Percentiles rank a stretch among this genome's conserved stretches.
Conservation (phyloP, 805 yeast species). For the Cyberlindnera euphorbiae region DNA sequence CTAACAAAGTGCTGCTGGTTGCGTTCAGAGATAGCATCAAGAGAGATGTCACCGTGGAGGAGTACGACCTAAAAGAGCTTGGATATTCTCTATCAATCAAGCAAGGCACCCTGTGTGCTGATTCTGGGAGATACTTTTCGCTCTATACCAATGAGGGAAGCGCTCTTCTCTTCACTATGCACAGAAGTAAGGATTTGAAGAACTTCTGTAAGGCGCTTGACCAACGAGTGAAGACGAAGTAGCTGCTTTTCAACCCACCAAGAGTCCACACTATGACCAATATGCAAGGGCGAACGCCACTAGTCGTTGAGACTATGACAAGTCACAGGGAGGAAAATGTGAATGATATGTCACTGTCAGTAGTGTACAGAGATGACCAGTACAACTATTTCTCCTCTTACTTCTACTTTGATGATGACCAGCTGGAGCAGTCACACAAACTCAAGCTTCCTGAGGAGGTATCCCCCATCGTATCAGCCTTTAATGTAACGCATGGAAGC, state of each 20-base stretch:
- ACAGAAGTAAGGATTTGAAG: slow-evolving; percentile 10
- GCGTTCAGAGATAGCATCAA: slow-evolving; percentile 13
- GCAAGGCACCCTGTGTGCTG: slow-evolving; percentile 14
- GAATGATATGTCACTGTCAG: slow-evolving; percentile 9
- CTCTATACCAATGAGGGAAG: slow-evolving; percentile 19
- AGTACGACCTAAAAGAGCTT: slow-evolving; percentile 9
- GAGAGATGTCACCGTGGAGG: slow-evolving; percentile 12
- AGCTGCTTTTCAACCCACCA: slow-evolving; percentile 14
- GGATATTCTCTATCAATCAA: slow-evolving; percentile 8
- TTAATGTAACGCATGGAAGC: slow-evolving; percentile 8
- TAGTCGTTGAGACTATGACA: slow-evolving; percentile 12
- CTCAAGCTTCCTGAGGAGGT: slow-evolving; percentile 12
- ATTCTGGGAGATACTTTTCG: slow-evolving; percentile 10
- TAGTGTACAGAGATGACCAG: slow-evolving; percentile 16
- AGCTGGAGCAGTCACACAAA: slow-evolving; percentile 3
- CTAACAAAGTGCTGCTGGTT: slow-evolving; percentile 13
- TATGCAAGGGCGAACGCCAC: slow-evolving; percentile 17
- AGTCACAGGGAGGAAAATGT: slow-evolving; percentile 10
- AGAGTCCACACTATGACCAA: slow-evolving; percentile 12
- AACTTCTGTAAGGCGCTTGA: slow-evolving; percentile 15
- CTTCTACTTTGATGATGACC: slow-evolving; percentile 2
- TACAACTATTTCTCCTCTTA: slow-evolving; percentile 14
- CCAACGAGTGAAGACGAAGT: slow-evolving; percentile 1
- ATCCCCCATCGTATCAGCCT: slow-evolving; percentile 6
- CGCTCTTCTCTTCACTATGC: slow-evolving; percentile 9